Conservation (phyloP, 768 basidiomycete genomes). For the Mycena galericulata region DNA sequence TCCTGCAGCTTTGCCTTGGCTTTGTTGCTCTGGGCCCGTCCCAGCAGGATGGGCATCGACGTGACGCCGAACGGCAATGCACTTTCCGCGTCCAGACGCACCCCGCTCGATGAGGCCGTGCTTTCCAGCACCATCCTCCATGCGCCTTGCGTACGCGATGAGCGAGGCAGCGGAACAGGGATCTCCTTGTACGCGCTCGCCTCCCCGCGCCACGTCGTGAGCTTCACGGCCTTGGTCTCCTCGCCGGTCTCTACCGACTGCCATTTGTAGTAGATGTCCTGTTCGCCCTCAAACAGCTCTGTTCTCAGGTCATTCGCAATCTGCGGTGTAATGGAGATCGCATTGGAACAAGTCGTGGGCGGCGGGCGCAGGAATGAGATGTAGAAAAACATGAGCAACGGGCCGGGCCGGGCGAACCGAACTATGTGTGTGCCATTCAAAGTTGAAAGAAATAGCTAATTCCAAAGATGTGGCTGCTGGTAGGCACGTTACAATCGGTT, state of each 20-base stretch:
- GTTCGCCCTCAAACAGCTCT: constrained; percentile 64
- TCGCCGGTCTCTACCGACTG: constrained; percentile 37
- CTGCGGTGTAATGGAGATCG: constrained; percentile 81
- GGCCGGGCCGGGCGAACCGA: no score
- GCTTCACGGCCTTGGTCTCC: constrained; percentile 62
- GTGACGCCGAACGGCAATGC: constrained; percentile 71
- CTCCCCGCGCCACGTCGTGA: constrained; percentile 78
- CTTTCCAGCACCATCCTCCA: constrained; percentile 73
- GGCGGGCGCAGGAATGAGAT: constrained; percentile 92
- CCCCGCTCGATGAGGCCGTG: constrained; percentile 37
- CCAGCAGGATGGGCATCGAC: constrained; percentile 73
- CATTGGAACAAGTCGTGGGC: constrained; percentile 60
- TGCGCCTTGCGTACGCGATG: constrained; percentile 56
- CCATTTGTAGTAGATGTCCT: constrained; percentile 84
- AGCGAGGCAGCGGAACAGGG: constrained; percentile 71
- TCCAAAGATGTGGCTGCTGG: no score
- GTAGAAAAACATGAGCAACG: constrained; percentile 94
- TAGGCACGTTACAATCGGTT: no score
- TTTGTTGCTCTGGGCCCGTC: constrained; percentile 43
- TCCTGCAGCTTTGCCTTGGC: constrained; percentile 68
- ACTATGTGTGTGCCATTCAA: no score
- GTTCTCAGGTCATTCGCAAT: constrained; percentile 93
- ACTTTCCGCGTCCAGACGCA: constrained; percentile 51
- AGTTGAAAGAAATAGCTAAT: no score
- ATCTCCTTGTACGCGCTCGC: constrained; percentile 83